A percentile compares a stretch with the other conserved stretches of the same genome.
phyloP scores from a whole-genome alignment of 345 rosid genomes.

The Stellera chamaejasme region DNA sequence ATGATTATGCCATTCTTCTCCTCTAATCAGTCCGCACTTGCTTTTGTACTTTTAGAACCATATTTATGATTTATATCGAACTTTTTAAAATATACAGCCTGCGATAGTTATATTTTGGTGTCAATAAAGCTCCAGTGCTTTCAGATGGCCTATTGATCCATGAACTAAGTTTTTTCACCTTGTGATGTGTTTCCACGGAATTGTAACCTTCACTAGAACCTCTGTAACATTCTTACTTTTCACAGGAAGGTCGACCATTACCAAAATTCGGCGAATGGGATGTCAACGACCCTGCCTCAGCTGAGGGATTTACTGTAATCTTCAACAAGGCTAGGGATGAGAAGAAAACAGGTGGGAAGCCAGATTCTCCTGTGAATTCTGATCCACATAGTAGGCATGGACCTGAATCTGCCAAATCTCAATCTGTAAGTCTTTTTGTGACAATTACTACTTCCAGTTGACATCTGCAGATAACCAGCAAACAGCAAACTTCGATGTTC shows the following conservation, averaged over 20 bases:
- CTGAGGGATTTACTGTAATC: conserved; percentile 91
- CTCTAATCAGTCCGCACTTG: too few species aligned
- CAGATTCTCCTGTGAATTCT: conserved; percentile 41
- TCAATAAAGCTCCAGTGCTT: not conserved
- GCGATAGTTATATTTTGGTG: too few species aligned
- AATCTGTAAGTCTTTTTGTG: not conserved
- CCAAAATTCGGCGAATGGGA: conserved; percentile 99
- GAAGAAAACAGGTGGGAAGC: conserved; percentile 75
- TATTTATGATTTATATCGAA: too few species aligned
- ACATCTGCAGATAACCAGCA: too few species aligned
- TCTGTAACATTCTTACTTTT: conserved; percentile 6
- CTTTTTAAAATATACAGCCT: too few species aligned
- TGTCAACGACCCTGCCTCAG: conserved; percentile 84
- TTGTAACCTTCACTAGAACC: conserved; percentile 3
- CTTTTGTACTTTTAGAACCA: too few species aligned
- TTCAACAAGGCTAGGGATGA: conserved; percentile 94
- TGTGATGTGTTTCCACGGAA: not conserved
- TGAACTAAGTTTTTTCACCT: not conserved
- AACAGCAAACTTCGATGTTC: too few species aligned
- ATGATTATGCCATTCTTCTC: too few species aligned
- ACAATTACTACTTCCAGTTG: not conserved
- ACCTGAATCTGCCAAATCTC: too few species aligned
- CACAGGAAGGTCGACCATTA: conserved; percentile 71
- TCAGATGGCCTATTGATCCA: not conserved
- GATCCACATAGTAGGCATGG: conserved; percentile 14